Percentiles rank a stretch among this genome's conserved stretches.
Conservation (phyloP, 1,284 basidiomycete species). For the Ustilago tritici region DNA sequence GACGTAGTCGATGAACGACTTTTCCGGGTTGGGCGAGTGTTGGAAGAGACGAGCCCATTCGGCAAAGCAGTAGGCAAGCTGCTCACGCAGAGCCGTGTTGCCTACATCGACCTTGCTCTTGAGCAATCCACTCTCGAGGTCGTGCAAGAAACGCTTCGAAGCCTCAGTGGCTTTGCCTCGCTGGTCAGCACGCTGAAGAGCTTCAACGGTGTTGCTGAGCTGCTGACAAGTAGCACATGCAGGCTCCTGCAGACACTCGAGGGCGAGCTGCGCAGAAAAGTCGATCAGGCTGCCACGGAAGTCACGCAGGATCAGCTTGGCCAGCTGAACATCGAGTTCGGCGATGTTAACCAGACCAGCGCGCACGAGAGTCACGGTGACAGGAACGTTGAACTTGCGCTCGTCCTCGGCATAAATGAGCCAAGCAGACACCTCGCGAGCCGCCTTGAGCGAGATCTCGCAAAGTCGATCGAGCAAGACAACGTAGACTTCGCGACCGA, state of each 20-base stretch:
- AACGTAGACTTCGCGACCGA: slow-evolving; percentile 76
- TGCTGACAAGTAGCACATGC: slow-evolving; percentile 80
- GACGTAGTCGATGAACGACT: slow-evolving; percentile 96
- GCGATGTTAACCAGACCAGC: slow-evolving; percentile 83
- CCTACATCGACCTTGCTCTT: slow-evolving; percentile 67
- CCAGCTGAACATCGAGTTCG: slow-evolving; percentile 90
- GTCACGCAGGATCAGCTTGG: slow-evolving; percentile 83
- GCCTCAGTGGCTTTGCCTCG: slow-evolving; percentile 83
- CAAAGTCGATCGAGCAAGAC: slow-evolving; percentile 89
- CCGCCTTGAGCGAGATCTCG: slow-evolving; percentile 88
- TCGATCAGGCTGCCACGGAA: slow-evolving; percentile 82
- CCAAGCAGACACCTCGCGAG: slow-evolving; percentile 97
- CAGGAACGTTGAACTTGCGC: slow-evolving; percentile 91
- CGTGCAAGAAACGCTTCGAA: slow-evolving; percentile 76
- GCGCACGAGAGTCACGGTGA: slow-evolving; percentile 87
- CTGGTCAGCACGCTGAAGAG: slow-evolving; percentile 76
- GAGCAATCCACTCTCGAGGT: slow-evolving; percentile 73
- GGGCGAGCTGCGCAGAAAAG: slow-evolving; percentile 85
- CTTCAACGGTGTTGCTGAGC: slow-evolving; percentile 84
- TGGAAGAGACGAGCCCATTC: slow-evolving; percentile 97
- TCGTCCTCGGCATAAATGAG: slow-evolving; percentile 96
- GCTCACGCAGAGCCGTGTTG: slow-evolving; percentile 71
- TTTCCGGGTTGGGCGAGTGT: slow-evolving; percentile 87
- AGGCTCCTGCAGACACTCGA: slow-evolving; percentile 85
- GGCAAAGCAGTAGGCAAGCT: slow-evolving; percentile 75